Evolutionary conservation across 371 early-diverging fungal species (phyloP), one percentile per base, ranked within the genome.

Genomic region (Chytridium lagenaria): DNA sequence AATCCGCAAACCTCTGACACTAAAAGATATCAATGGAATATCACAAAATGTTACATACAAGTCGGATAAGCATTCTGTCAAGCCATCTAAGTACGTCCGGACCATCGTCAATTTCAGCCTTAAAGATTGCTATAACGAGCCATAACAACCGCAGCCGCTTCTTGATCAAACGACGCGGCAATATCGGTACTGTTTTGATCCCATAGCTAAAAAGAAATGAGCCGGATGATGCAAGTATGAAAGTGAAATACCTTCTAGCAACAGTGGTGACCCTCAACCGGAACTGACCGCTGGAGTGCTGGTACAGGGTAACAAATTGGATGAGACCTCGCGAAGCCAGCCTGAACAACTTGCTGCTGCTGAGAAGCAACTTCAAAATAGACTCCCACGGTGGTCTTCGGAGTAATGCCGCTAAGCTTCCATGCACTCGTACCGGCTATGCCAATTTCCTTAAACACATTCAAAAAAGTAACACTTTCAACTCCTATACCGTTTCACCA

Each of bases 21-120:
- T 84, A 69, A 70, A 28, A 67, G 19, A 63, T 16, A 28, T 31
- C 10, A 39, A 16, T 10, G 5, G 22, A 37, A 36, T 26, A 40
- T 26, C 16, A 28, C 10, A 22, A 10, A 57, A 65, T 40, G n/a
- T n/a, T n/a, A n/a, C 80, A 36, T 77, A 85, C 86, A 77, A 99
- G 88, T 2, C 98, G 91, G 75, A 99, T 99, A 57, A 99, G 85
- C 93, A 95, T 98, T 76, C 99, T 92, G 87, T 99, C 99, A 64
- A 99, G 84, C 95, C 99, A 98, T 69, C 98, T 88, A 74, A 99
- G 85, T 10, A 99, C 98, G 83, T 99, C 99, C 1, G 97, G 94
- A 7, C 95, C 97, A 84, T 99, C 99, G 78, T 99, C 99, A 69
- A 94, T 90, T 74, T 98, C 97, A 34, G 96, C 94, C 87, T 98